A percentile compares a stretch with the other conserved stretches of the same genome.
Conservation (phyloP, 345 rosid species). For the Bruguiera sexangula region DNA sequence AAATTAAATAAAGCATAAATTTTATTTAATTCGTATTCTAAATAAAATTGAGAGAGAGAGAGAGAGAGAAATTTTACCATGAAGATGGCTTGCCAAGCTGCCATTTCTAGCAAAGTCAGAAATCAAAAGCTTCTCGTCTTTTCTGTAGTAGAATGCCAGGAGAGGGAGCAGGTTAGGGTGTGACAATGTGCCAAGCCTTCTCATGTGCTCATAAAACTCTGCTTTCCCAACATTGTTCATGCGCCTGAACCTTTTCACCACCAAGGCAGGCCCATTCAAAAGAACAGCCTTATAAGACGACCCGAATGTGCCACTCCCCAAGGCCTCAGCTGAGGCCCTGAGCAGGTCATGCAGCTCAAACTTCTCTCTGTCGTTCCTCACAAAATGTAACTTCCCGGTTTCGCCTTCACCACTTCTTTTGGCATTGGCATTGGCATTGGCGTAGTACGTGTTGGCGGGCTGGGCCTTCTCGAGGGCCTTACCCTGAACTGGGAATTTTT, state of each 20-base stretch:
- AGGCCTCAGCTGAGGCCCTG: conserved; percentile 9
- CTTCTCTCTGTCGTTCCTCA: background rate
- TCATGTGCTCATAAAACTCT: conserved; percentile 13
- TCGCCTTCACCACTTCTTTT: conserved; percentile 17
- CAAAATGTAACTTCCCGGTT: conserved; percentile 26
- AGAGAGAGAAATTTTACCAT: background rate
- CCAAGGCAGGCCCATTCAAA: background rate
- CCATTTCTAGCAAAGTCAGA: background rate
- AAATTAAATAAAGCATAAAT: too few species aligned
- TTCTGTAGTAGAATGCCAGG: conserved; percentile 11
- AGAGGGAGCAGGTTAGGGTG: conserved; percentile 3
- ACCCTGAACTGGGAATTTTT: conserved; percentile 19
- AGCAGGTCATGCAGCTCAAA: conserved; percentile 10
- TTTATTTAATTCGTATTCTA: too few species aligned
- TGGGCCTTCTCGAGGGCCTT: conserved; percentile 18
- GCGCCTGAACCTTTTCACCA: conserved; percentile 13
- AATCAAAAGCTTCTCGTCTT: conserved; percentile 13
- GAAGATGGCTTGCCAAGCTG: conserved; percentile 1
- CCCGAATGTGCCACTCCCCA: conserved; percentile 12
- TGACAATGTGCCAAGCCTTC: conserved; percentile 6
- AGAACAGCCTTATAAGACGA: conserved; percentile 6
- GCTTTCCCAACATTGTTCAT: conserved; percentile 5
- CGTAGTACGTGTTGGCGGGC: conserved; percentile 1
- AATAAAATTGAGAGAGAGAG: too few species aligned
- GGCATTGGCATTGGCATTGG: background rate